Evolutionary conservation across 2,329 filamentous ascomycete species (phyloP), one percentile per base, ranked within the genome.

Genomic region (Pyrenophora seminiperda): DNA sequence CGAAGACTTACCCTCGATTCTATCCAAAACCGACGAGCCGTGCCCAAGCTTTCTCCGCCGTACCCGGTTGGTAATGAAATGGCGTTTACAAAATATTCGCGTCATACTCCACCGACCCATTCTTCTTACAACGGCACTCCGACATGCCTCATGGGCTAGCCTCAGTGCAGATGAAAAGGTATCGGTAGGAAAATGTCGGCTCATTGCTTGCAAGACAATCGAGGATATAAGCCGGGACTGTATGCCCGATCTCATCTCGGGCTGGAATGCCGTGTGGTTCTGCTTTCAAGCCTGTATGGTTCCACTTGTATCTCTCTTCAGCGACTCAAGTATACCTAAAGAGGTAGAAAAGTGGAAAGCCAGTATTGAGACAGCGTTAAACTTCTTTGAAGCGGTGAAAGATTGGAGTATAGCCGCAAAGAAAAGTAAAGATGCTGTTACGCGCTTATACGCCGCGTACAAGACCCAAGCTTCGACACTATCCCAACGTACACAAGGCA

Each of bases 211-310:
- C 54, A 81, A 85, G 56, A 86, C 86, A 0, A 89, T 92, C 55
- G 81, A 86, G 50, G 87, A 91, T 52, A 90, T 92, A 54, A 81
- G 84, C 9, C 77, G 79, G 17, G 87, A 88, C 55, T 90, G 87
- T 75, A 82, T 83, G 37, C 82, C 84, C 37, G 89, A 90, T 66
- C 84, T 91, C 65, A 89, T 92, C 75, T 84, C 84, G 0, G 88
- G 88, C 7, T 92, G 88, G 89, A 90, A 90, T 67, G 89, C 86
- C 0, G 88, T 89, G 2, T 91, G 88, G 88, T 87, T 91, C 72
- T 81, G 90, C 51, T 92, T 90, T 73, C 89, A 92, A 70, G 88
- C 89, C 0, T 84, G 84, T 56, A 89, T 92, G 85, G 85, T 92
- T 7, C 89, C 89, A 0, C 80, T 93, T 1, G 82, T 93, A 9